Evolutionary conservation across 2,329 filamentous ascomycete genomes (phyloP), one percentile per base, ranked within the genome.

Genomic region (Ilyonectria sp.): DNA sequence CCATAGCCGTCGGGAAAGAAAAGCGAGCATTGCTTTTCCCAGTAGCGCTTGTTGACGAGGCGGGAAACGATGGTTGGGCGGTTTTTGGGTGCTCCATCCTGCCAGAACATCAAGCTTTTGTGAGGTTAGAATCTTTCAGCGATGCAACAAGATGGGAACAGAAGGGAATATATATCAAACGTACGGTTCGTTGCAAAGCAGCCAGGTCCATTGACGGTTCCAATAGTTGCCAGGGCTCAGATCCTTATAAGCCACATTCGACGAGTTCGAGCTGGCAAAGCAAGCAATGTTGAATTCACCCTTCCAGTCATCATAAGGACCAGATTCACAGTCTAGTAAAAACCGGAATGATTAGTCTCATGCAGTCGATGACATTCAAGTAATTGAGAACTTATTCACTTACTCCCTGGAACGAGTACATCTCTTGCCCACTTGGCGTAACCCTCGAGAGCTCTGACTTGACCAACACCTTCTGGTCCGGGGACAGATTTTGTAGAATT

Each of bases 161-260:
- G 21, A 75, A 72, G 23, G 3, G 3, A 23, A 23, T 4, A 23
- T 23, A 23, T 2, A 23, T 23, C 23, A 23, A 23, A 23, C 52
- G n/a, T 55, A 65, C n/a, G 89, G 88, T 75, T 91, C 87, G 74
- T 91, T 91, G 82, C 90, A 91, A 2, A 85, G 81, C 78, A 90
- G 84, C 89, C 89, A 91, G 8, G 82, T 76, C 88, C 88, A 91
- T 68, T 89, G 86, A 0, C 87, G 79, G 69, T 87, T 82, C 19
- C 80, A 71, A 0, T 73, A 60, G 74, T 90, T 90, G 55, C 69
- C 70, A 6, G 86, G 79, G 2, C 78, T 80, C 19, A 74, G 78
- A 74, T 91, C 86, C 4, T 84, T 86, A 77, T 82, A 91, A 2
- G 86, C 69, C 0, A 84, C 80, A 67, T 80, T 87, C 21, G 79